Conservation (phyloP, 73 alveolate species). For the Tetrahymena borealis region DNA sequence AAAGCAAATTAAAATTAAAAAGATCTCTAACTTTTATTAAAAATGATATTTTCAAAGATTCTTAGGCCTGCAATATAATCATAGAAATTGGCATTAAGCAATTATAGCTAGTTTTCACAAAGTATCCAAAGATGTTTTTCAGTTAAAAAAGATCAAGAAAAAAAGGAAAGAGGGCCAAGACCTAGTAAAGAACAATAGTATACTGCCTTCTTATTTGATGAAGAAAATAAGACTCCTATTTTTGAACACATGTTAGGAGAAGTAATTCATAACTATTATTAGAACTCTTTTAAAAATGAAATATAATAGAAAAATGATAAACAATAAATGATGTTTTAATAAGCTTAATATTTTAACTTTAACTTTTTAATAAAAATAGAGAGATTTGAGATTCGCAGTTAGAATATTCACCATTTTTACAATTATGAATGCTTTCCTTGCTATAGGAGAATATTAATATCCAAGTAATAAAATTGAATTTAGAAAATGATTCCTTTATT, state of each 20-base stretch:
- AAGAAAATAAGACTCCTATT: constrained; percentile 19
- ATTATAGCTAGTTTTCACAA: neutral
- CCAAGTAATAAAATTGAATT: neutral
- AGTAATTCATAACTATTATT: neutral
- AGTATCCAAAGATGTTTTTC: neutral
- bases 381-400: constrained; percentile 1
- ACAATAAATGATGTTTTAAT: neutral
- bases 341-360: neutral
- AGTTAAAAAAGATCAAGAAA: neutral
- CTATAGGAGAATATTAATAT: constrained; percentile 15
- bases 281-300: neutral
- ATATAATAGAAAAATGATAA: neutral
- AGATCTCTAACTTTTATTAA: neutral
- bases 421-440: constrained; percentile 12
- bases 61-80: neutral
- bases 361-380: neutral
- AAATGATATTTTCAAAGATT: neutral
- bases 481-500: neutral
- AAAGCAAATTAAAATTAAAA: neutral
- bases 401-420: constrained; percentile 35
- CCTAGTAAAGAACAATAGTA: neutral
- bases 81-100: neutral
- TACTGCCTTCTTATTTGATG: constrained; percentile 23
- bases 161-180: constrained; percentile 1
- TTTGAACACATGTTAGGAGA: constrained; percentile 30